These are phyloP conservation scores for Colletotrichum musae DNA, from an alignment of 2,329 filamentous ascomycete species.

Conservation along the genomic window DNA sequence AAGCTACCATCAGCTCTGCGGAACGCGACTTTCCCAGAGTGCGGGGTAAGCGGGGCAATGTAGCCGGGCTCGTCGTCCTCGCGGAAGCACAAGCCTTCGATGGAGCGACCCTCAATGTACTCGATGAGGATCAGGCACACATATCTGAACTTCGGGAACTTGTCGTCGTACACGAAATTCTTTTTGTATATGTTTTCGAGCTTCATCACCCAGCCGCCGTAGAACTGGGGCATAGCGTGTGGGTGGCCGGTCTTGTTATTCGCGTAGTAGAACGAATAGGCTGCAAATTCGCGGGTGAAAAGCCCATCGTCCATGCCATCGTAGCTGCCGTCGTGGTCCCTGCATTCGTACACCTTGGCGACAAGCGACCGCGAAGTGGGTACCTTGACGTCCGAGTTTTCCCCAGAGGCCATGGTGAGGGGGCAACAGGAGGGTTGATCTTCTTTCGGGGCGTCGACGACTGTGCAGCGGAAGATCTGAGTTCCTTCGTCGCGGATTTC, in stretches of 20 bases:
- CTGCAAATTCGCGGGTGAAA: neutral
- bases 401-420: neutral
- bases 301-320: accelerated
- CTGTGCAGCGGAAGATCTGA: neutral
- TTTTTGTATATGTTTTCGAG: neutral
- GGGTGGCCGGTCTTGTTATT: neutral
- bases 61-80: neutral
- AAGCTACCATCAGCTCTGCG: neutral
- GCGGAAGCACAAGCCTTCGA: neutral
- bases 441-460: neutral
- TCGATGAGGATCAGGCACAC: neutral
- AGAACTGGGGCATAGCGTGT: neutral
- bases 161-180: neutral
- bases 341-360: neutral
- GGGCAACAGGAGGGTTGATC: neutral
- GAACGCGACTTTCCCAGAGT: neutral
- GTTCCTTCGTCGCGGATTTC: neutral
- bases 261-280: neutral
- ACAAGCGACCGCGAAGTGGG: neutral
- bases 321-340: neutral
- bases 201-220: neutral
- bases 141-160: neutral
- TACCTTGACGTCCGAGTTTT: neutral
- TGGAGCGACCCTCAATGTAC: neutral
- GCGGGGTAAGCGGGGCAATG: no score